Conservation (phyloP, 208 protist species). For the Wallacemonas sp. region DNA sequence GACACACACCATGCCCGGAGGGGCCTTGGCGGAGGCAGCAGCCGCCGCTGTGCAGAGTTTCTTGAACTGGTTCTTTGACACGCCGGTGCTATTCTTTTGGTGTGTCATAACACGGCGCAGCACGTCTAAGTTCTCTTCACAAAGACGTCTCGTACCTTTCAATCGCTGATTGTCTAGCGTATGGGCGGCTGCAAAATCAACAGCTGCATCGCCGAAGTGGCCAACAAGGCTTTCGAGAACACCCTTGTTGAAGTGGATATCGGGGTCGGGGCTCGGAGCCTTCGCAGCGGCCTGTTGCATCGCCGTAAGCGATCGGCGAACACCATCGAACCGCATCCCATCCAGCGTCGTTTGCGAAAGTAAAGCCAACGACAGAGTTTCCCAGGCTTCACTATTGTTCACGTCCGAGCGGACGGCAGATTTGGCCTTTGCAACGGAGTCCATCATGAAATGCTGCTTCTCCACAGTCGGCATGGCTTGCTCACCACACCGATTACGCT, state of each 20-base stretch:
- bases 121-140: constrained; percentile 50
- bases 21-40: constrained; percentile 10
- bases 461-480: constrained; percentile 41
- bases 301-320: constrained; percentile 45
- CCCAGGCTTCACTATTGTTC: constrained; percentile 63
- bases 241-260: constrained; percentile 82
- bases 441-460: constrained; percentile 40
- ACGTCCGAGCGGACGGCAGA: constrained; percentile 52
- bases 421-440: constrained; percentile 60
- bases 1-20: constrained; percentile 20
- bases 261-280: constrained; percentile 50
- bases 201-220: constrained; percentile 57
- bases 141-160: constrained; percentile 39
- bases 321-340: constrained; percentile 45
- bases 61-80: constrained; percentile 60
- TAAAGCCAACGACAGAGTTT: constrained; percentile 64
- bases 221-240: constrained; percentile 73
- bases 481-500: constrained; percentile 72
- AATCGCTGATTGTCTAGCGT: constrained; percentile 58
- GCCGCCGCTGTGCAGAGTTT: constrained; percentile 23
- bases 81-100: constrained; percentile 43
- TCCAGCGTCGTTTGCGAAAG: constrained; percentile 60
- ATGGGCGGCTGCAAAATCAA: constrained; percentile 50
- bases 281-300: constrained; percentile 64
- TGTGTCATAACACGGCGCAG: constrained; percentile 40